Percentiles rank a stretch among this genome's conserved stretches.
These are phyloP conservation scores for Gloeophyllum trabeum DNA, from an alignment of 768 basidiomycete genomes.

Conservation along the genomic window DNA sequence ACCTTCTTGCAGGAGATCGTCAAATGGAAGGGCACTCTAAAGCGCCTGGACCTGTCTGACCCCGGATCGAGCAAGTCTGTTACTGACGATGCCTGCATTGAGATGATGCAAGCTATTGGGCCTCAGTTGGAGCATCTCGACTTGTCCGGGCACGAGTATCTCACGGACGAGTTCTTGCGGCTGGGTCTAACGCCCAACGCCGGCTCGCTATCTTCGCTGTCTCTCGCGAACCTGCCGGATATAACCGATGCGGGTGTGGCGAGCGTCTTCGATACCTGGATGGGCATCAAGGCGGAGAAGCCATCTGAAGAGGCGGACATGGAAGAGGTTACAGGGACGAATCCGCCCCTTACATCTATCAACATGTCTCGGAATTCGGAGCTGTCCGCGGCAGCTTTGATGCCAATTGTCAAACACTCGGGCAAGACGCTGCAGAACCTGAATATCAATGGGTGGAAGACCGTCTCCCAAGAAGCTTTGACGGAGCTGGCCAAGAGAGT, in stretches of 20 bases:
- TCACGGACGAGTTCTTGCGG: slow-evolving; percentile 51
- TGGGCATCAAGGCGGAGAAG: slow-evolving; percentile 3
- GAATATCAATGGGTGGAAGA: slow-evolving; percentile 72
- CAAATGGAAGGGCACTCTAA: slow-evolving; percentile 31
- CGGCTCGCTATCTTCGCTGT: slow-evolving; percentile 36
- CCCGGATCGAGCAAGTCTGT: slow-evolving; percentile 35
- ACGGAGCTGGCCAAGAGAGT: slow-evolving; percentile 19
- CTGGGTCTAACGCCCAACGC: slow-evolving; percentile 46
- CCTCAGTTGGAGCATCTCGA: slow-evolving; percentile 45
- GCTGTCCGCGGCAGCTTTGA: slow-evolving; percentile 42
- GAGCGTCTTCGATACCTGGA: slow-evolving; percentile 54
- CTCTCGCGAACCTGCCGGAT: slow-evolving; percentile 41
- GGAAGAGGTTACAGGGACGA: slow-evolving; percentile 13
- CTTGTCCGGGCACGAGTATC: slow-evolving; percentile 54
- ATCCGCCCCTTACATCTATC: slow-evolving; percentile 36
- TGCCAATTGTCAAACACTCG: slow-evolving; percentile 58
- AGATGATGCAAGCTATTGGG: slow-evolving; percentile 46
- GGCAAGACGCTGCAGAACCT: slow-evolving; percentile 45
- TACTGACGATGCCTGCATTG: slow-evolving; percentile 42
- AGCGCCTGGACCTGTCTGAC: slow-evolving; percentile 58
- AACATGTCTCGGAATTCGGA: slow-evolving; percentile 55
- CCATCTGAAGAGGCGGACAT: not conserved
- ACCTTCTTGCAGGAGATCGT: slow-evolving; percentile 46
- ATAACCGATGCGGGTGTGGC: slow-evolving; percentile 66
- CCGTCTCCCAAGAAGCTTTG: slow-evolving; percentile 37